Conservation (phyloP, 2,329 filamentous ascomycete genomes). For the Aquanectria penicillioides region DNA sequence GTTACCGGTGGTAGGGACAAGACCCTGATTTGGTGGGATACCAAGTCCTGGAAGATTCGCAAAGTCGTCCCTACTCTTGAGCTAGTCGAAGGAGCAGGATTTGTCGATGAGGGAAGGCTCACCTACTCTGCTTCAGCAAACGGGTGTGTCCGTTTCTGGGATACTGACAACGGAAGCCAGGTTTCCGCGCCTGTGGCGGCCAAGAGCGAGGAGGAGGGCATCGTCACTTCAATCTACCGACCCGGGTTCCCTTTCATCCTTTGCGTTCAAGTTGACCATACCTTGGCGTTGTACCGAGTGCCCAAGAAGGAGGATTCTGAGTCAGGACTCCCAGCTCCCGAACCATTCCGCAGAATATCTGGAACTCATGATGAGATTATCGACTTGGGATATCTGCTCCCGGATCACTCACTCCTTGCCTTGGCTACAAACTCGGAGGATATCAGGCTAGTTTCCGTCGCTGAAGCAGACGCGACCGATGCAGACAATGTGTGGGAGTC, state of each 20-base stretch:
- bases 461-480: conserved; percentile 46
- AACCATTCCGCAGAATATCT: conserved; percentile 81
- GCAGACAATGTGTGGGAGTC: conserved; percentile 34
- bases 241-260: conserved; percentile 75
- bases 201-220: conserved; percentile 70
- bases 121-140: conserved; percentile 88
- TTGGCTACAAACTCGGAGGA: conserved; percentile 96
- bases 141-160: conserved; percentile 86
- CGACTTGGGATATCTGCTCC: conserved; percentile 86
- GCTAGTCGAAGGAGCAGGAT: conserved; percentile 84
- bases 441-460: conserved; percentile 83
- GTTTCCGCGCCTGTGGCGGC: conserved; percentile 77
- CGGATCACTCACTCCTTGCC: conserved; percentile 83
- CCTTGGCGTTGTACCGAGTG: conserved; percentile 75
- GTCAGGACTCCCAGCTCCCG: conserved; percentile 50
- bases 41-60: conserved; percentile 82
- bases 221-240: conserved; percentile 77
- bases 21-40: conserved; percentile 92
- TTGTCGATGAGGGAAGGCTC: conserved; percentile 74
- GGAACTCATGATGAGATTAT: conserved; percentile 99
- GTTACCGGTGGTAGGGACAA: conserved; percentile 92
- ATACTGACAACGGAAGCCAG: conserved; percentile 79
- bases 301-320: conserved; percentile 52
- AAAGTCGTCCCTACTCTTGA: conserved; percentile 87
- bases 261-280: conserved; percentile 89